Evolutionary conservation across 2,329 filamentous ascomycete genomes (phyloP), one percentile per base, ranked within the genome.

Genomic region (Emericellopsis cladophorae): DNA sequence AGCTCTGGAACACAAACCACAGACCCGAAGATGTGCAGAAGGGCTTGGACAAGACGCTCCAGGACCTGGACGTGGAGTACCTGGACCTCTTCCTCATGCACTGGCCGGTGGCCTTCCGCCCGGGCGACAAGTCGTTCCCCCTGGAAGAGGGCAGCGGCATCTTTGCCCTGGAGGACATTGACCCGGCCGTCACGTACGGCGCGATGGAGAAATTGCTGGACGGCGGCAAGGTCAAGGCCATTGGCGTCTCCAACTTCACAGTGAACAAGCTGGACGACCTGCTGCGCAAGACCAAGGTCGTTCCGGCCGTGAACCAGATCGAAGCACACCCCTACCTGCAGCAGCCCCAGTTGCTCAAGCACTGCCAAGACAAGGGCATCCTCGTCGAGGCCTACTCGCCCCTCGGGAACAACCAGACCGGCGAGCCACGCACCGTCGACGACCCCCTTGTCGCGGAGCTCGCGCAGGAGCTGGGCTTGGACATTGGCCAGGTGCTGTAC

Each of bases 321-420:
- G 79, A 84, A 55, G 76, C 76, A 40, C 78, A 84, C 55, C 77
- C 79, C 2, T 81, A 80, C 50, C 65, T 84, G 10, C 79, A 81
- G 54, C 79, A 76, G 53, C 60, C 61, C 2, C 64, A 71, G 15
- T 59, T 84, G 23, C 56, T 79, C 7, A 61, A 68, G 12, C 77
- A 70, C 57, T 76, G 70, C 59, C 58, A 70, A 40, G 55, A 66
- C 47, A 72, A 80, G 55, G 65, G 65, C 45, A 81, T 83, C 46
- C 62, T 74, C 44, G 56, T 81, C 37, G 71, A 75, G 50, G 77
- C 77, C 5, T 82, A 82, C 59, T 80, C 74, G 33, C 78, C 79
- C 4, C 69, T 82, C 18, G 78, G 69, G 12, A 75, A 74, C 58
- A 76, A 74, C 56, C 53, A 56, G 42, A 54, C 51, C 4, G 55